A percentile compares a stretch with the other conserved stretches of the same genome.
Conservation (phyloP, 169 alveolate genomes). For the Eimeria necatrix region DNA sequence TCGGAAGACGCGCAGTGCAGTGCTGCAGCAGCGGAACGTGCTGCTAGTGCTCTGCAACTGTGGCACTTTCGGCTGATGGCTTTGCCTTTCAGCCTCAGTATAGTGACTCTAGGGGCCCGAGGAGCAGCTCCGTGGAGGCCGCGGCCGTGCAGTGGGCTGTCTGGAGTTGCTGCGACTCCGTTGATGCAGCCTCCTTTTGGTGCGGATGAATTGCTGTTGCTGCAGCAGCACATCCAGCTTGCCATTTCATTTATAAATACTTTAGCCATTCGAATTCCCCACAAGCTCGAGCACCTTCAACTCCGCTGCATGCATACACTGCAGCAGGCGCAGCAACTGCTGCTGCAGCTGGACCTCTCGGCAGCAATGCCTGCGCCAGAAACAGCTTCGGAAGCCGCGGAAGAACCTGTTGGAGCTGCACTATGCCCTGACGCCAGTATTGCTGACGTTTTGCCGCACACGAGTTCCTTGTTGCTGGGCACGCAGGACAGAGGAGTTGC, state of each 20-base stretch:
- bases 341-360: not conserved
- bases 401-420: not conserved
- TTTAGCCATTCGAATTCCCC: not conserved
- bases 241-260: not conserved
- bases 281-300: constrained; percentile 10
- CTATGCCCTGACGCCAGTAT: not conserved
- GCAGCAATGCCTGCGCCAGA: not conserved
- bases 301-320: constrained; percentile 26
- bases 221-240: constrained; percentile 15
- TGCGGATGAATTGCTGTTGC: constrained; percentile 39
- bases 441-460: not conserved
- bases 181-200: not conserved
- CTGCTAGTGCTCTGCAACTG: constrained; percentile 20
- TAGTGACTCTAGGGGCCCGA: constrained; percentile 23
- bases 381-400: not conserved
- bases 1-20: not conserved
- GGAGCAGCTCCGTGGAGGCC: constrained; percentile 52
- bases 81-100: constrained; percentile 33
- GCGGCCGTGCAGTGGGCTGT: constrained; percentile 22
- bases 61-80: constrained; percentile 42
- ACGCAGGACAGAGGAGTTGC: not conserved
- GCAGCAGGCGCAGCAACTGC: constrained; percentile 50
- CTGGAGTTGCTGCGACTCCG: constrained; percentile 58
- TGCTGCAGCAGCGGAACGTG: constrained; percentile 46
- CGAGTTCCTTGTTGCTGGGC: not conserved